Conservation (phyloP, 2,329 filamentous ascomycete genomes). For the Xylaria multiplex region DNA sequence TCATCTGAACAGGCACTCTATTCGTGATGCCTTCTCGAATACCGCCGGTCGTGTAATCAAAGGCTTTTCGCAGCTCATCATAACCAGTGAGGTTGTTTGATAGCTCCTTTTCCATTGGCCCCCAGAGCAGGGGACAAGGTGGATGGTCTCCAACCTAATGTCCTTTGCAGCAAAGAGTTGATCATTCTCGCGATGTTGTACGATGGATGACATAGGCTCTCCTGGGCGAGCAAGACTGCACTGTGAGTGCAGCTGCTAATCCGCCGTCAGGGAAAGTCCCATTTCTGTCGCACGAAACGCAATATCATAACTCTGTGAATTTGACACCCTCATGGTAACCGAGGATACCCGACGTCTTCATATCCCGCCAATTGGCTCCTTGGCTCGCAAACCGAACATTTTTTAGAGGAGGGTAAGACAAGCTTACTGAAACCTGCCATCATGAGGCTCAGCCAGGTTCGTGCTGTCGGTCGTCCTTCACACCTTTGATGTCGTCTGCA, state of each 20-base stretch:
- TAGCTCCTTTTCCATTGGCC: slow-evolving; percentile 40
- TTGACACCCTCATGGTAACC: slow-evolving; percentile 12
- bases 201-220: slow-evolving; percentile 38
- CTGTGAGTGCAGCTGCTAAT: slow-evolving; percentile 31
- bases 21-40: slow-evolving; percentile 24
- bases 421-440: slow-evolving; percentile 30
- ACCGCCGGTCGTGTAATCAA: slow-evolving; percentile 33
- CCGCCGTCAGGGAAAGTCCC: slow-evolving; percentile 24
- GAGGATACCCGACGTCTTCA: slow-evolving; percentile 19
- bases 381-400: slow-evolving; percentile 15
- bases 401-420: slow-evolving; percentile 34
- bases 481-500: slow-evolving; percentile 25
- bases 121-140: slow-evolving; percentile 31
- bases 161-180: slow-evolving; percentile 34
- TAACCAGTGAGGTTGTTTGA: slow-evolving; percentile 34
- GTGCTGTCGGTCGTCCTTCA: slow-evolving; percentile 30
- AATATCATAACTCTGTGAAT: slow-evolving; percentile 17
- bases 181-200: slow-evolving; percentile 41
- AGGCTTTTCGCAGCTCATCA: slow-evolving; percentile 35
- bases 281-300: slow-evolving; percentile 38
- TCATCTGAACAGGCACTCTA: slow-evolving; percentile 11
- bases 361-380: slow-evolving; percentile 29
- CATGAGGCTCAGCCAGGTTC: slow-evolving; percentile 23
- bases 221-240: slow-evolving; percentile 28
- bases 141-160: slow-evolving; percentile 34